phyloP scores from a whole-genome alignment of 345 rosid genomes.

The Camelina laxa region DNA sequence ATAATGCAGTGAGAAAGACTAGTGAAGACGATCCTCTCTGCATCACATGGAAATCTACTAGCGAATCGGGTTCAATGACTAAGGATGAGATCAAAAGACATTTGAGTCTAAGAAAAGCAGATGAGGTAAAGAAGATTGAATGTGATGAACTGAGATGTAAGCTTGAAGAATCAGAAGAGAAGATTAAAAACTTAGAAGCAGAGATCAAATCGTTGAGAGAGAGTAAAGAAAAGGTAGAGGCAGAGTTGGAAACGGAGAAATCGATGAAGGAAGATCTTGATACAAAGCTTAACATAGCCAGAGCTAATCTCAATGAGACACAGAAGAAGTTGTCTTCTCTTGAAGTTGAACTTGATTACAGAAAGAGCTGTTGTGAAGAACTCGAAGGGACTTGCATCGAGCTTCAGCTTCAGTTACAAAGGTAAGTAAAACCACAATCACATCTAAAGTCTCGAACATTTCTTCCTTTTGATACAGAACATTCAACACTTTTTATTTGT shows the following conservation, averaged over 20 bases:
- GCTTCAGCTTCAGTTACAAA: conserved; percentile 91
- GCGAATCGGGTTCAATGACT: conserved; percentile 48
- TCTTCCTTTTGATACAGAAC: conserved; percentile 2
- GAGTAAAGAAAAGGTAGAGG: conserved; percentile 58
- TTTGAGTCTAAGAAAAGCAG: conserved; percentile 48
- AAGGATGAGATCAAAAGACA: conserved; percentile 70
- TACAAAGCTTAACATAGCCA: conserved; percentile 72
- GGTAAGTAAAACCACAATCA: conserved; percentile 49
- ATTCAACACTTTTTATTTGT: conserved; percentile 19
- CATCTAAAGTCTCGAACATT: neutral
- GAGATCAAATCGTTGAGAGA: conserved; percentile 61
- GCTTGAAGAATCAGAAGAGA: conserved; percentile 54
- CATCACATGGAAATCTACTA: conserved; percentile 54
- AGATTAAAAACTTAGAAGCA: conserved; percentile 49
- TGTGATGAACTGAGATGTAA: conserved; percentile 44
- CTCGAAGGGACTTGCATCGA: conserved; percentile 86
- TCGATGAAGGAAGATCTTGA: conserved; percentile 82
- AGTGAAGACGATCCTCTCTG: conserved; percentile 41
- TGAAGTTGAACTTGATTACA: conserved; percentile 88
- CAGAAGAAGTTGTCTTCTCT: conserved; percentile 73
- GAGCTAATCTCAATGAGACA: conserved; percentile 67
- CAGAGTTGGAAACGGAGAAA: conserved; percentile 75
- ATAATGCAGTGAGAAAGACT: conserved; percentile 26
- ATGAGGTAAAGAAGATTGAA: conserved; percentile 52
- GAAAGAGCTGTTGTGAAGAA: conserved; percentile 79